A percentile compares a stretch with the other conserved stretches of the same genome.
Evolutionary conservation across 495 filamentous ascomycete genomes (phyloP).

Genomic region (Hypoxylon intermedium): DNA sequence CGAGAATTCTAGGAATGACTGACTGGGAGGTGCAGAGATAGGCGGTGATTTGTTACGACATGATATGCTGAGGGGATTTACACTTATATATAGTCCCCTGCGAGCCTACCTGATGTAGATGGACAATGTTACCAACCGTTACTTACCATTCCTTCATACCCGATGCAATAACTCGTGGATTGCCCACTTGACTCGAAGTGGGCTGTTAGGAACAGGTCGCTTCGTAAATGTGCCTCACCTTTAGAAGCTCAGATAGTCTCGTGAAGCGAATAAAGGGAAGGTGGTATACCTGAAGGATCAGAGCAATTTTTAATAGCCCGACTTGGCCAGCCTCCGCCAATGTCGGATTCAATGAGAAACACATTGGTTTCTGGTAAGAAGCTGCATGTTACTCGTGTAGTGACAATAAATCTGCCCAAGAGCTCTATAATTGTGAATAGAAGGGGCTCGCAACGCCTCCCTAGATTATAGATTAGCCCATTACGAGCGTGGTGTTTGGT

Average conservation of each 20-base stretch:
- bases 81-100: constrained; percentile 6
- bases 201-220: constrained; percentile 1
- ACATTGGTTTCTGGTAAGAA: background rate
- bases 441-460: background rate
- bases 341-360: background rate
- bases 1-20: constrained; percentile 17
- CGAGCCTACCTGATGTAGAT: background rate
- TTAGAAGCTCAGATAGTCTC: background rate
- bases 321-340: background rate
- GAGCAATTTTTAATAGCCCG: background rate
- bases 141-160: constrained; percentile 1
- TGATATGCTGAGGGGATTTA: background rate
- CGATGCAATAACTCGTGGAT: background rate
- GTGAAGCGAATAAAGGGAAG: constrained; percentile 15
- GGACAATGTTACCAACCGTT: background rate
- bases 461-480: too few species aligned
- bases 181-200: background rate
- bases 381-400: background rate
- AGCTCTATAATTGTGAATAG: background rate
- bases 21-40: constrained; percentile 8
- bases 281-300: constrained; percentile 23
- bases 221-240: background rate
- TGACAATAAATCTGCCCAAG: background rate
- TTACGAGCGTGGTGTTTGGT: too few species aligned
- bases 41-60: constrained; percentile 1